Evolutionary conservation across 2,329 filamentous ascomycete species (phyloP), one percentile per base, ranked within the genome.

Genomic region (Trichoderma oligosporum): DNA sequence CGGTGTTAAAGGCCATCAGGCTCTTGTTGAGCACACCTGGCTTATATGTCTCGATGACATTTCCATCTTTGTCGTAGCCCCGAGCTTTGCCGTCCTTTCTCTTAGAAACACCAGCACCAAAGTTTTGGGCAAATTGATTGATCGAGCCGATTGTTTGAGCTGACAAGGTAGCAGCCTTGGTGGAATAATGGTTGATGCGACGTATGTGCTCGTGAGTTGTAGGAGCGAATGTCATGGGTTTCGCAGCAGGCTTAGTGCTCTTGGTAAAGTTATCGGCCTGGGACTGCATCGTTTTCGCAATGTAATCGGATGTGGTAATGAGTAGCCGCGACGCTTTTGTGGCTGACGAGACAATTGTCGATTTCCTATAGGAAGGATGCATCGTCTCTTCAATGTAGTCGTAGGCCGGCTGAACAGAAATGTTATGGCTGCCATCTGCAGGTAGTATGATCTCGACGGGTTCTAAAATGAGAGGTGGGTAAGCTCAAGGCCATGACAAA

Each of bases 11-110:
- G 0, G 94, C 94, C 77, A 99, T 97, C 76, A 99, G 78, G 61
- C 87, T 91, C 79, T 96, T 97, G 76, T 99, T 99, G 63, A 99
- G 75, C 27, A 99, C 76, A 4, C 94, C 93, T 0, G 94, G 93
- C 74, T 96, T 96, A 75, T 94, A 95, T 16, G 70, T 72, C 1
- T 80, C 76, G 6, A 83, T 68, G 4, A 80, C 78, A 51, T 85
- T 84, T 33, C 89, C 89, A 60, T 92, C 83, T 59, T 85, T 82
- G 59, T 89, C 89, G 58, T 80, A 82, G 1, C 86, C 85, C 65
- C 81, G 83, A 12, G 74, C 70, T 22, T 74, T 71, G 18, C 80
- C 81, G 53, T 78, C 79, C 63, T 78, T 79, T 64, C 74, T 80
- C 59, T 71, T 75, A 16, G 83, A 81, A 2, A 88, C 76, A 4